A percentile compares a stretch with the other conserved stretches of the same genome.
Evolutionary conservation across 2,329 filamentous ascomycete species (phyloP).

Genomic region (Cercospora nicotianae): DNA sequence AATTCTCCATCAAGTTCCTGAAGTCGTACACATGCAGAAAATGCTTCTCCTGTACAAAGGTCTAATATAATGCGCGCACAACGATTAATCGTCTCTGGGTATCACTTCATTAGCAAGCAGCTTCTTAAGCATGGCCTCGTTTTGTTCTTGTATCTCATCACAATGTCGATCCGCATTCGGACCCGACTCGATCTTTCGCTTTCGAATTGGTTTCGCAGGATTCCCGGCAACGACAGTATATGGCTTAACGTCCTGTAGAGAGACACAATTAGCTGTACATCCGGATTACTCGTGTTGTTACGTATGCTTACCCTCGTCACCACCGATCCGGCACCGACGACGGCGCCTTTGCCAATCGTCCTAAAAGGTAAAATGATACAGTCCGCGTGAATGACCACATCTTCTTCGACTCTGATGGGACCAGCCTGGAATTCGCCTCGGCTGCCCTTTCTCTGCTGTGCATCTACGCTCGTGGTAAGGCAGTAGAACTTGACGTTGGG

Average conservation of each 20-base stretch:
- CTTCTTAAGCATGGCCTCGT: conserved; percentile 28
- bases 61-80: not conserved
- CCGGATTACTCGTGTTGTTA: not conserved
- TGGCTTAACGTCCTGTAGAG: conserved; percentile 46
- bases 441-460: conserved; percentile 66
- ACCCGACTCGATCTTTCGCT: conserved; percentile 29
- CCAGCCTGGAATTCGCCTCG: conserved; percentile 70
- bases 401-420: conserved; percentile 72
- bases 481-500: conserved; percentile 86
- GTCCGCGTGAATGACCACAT: conserved; percentile 65
- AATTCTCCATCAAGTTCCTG: not conserved
- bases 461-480: conserved; percentile 69
- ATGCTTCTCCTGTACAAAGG: not conserved
- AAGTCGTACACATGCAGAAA: not conserved
- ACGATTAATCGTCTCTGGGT: conserved; percentile 14
- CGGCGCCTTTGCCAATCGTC: conserved; percentile 55
- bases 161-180: conserved; percentile 28
- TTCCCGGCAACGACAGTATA: conserved; percentile 51
- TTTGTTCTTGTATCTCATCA: conserved; percentile 33
- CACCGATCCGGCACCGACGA: conserved; percentile 56
- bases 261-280: not conserved
- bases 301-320: conserved; percentile 53
- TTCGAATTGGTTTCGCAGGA: conserved; percentile 39
- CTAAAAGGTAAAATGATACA: conserved; percentile 61
- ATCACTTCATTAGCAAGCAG: conserved; percentile 21